Conservation (phyloP, 2,329 filamentous ascomycete species). For the Diaporthe humulicola region DNA sequence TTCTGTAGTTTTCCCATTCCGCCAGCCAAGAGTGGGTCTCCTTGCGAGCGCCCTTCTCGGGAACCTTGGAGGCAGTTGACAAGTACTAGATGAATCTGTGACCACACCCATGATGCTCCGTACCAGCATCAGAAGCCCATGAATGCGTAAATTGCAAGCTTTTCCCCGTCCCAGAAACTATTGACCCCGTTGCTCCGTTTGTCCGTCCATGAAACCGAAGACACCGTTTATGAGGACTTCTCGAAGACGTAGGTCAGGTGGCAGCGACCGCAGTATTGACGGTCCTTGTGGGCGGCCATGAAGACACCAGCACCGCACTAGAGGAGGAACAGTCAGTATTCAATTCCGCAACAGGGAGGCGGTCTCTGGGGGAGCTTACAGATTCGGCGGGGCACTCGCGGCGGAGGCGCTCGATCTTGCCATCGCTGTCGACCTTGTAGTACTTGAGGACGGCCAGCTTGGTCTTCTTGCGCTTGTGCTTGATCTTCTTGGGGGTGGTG, state of each 20-base stretch:
- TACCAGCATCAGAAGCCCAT: constrained; percentile 21
- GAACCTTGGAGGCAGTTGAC: constrained; percentile 31
- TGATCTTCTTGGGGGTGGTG: constrained; percentile 99
- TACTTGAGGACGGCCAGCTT: constrained; percentile 99
- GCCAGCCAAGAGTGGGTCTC: constrained; percentile 22
- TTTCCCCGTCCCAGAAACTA: constrained; percentile 37
- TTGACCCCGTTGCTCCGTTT: constrained; percentile 35
- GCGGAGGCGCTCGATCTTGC: constrained; percentile 99
- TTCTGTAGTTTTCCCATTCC: constrained; percentile 32
- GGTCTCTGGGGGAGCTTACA: constrained; percentile 65
- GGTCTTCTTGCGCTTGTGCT: constrained; percentile 99
- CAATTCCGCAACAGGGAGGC: rapidly evolving
- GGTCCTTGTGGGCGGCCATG: constrained; percentile 99
- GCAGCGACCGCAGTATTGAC: constrained; percentile 92
- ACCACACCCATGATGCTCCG: constrained; percentile 21
- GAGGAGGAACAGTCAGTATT: constrained; percentile 50
- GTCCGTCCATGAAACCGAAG: constrained; percentile 39
- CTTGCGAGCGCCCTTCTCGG: background rate
- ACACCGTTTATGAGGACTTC: constrained; percentile 65
- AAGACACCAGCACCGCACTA: constrained; percentile 99
- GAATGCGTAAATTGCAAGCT: constrained; percentile 29
- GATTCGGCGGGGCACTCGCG: constrained; percentile 95
- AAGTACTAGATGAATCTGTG: constrained; percentile 35
- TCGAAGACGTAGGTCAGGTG: constrained; percentile 81
- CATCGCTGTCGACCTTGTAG: constrained; percentile 99